Evolutionary conservation across 768 basidiomycete genomes (phyloP).

Genomic region (Thelephora aurantiotincta): DNA sequence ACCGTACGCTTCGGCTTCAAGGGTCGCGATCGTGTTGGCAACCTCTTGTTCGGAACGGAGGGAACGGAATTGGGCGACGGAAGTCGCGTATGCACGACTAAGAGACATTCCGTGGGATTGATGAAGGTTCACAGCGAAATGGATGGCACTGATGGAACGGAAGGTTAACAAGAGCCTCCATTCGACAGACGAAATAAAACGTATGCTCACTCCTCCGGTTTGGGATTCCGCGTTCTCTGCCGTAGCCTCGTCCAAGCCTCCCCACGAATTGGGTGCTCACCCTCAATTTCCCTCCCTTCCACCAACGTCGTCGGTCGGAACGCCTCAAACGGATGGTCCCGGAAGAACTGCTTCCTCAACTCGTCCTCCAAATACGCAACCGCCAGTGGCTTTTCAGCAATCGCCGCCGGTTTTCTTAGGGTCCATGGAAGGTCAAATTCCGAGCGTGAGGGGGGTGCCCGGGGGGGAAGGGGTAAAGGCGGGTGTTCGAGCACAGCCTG

Average conservation of each 20-base stretch:
- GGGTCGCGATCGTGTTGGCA: constrained; percentile 56
- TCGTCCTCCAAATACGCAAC: constrained; percentile 77
- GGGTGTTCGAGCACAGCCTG: constrained; percentile 76
- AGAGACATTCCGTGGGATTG: constrained; percentile 47
- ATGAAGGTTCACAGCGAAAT: constrained; percentile 70
- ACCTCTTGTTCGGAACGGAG: constrained; percentile 78
- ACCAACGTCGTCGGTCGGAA: constrained; percentile 68
- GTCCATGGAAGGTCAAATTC: constrained; percentile 28
- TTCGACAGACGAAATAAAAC: constrained; percentile 15
- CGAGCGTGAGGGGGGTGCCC: constrained; percentile 45
- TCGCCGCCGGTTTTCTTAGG: constrained; percentile 6
- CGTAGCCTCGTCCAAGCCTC: constrained; percentile 61
- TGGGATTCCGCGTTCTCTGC: constrained; percentile 74
- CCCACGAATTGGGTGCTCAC: constrained; percentile 43
- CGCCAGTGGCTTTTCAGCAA: constrained; percentile 26
- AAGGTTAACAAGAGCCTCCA: not conserved
- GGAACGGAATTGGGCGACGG: constrained; percentile 77
- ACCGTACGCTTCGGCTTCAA: constrained; percentile 72
- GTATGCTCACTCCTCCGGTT: constrained; percentile 66
- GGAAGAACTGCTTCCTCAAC: constrained; percentile 82
- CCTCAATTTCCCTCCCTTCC: constrained; percentile 48
- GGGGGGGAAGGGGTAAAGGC: constrained; percentile 76
- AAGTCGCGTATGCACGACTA: constrained; percentile 65
- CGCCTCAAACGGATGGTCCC: constrained; percentile 93
- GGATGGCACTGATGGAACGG: constrained; percentile 44